A percentile compares a stretch with the other conserved stretches of the same genome.
Evolutionary conservation across 768 basidiomycete species (phyloP).

Genomic region (Hericium coralloides): DNA sequence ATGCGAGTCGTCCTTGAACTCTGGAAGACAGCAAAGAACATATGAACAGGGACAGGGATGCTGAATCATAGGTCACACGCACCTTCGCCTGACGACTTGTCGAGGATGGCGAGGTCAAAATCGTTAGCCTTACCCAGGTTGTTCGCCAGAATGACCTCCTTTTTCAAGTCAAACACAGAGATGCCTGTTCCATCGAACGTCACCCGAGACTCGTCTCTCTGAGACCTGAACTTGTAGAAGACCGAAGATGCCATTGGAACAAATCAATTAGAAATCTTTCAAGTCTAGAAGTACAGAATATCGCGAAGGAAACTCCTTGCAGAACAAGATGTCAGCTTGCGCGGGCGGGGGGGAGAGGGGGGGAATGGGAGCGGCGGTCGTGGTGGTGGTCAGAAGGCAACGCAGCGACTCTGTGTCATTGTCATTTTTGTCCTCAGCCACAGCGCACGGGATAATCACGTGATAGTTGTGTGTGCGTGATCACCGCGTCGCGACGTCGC

Average conservation of each 20-base stretch:
- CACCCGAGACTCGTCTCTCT: slow-evolving; percentile 89
- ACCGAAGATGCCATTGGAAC: slow-evolving; percentile 79
- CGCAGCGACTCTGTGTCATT: neutral
- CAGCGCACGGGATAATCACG: too few species aligned
- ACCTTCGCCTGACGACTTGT: slow-evolving; percentile 88
- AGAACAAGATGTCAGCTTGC: neutral
- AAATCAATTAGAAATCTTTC: slow-evolving; percentile 14
- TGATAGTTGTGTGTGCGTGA: too few species aligned
- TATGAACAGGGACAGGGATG: neutral
- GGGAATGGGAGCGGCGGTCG: neutral
- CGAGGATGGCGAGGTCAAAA: slow-evolving; percentile 87
- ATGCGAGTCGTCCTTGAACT: slow-evolving; percentile 85
- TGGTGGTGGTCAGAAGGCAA: neutral
- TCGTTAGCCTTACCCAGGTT: slow-evolving; percentile 95
- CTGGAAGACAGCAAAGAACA: slow-evolving; percentile 30
- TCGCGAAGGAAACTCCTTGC: neutral
- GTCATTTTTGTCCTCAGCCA: neutral
- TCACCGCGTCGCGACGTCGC: too few species aligned
- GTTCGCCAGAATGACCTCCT: slow-evolving; percentile 95
- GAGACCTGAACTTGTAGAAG: slow-evolving; percentile 96
- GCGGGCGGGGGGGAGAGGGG: neutral
- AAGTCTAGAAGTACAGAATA: slow-evolving; percentile 4
- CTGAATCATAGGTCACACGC: neutral
- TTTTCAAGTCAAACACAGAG: slow-evolving; percentile 98
- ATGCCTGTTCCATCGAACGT: slow-evolving; percentile 98